Conservation (phyloP, 257 asterid genomes). For the Solanum chiquidenum region DNA sequence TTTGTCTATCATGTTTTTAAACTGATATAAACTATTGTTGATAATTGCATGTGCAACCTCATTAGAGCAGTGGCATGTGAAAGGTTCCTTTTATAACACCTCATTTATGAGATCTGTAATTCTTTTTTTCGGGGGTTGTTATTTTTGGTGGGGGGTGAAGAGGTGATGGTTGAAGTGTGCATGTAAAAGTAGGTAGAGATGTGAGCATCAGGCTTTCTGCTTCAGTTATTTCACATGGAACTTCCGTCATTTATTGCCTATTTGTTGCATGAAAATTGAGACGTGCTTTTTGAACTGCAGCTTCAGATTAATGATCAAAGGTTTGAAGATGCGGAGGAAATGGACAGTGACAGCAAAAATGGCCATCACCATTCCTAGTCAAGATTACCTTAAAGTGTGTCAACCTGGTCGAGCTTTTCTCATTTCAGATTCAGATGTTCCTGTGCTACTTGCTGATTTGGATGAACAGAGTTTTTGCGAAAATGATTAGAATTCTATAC, state of each 20-base stretch:
- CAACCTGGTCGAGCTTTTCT: neutral
- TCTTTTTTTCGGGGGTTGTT: neutral
- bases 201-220: neutral
- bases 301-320: slow-evolving; percentile 81
- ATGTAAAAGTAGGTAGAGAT: too few relatives aligned
- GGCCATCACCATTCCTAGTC: slow-evolving; percentile 2
- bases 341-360: slow-evolving; percentile 39
- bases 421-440: neutral
- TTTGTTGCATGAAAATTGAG: neutral
- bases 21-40: neutral
- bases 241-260: neutral
- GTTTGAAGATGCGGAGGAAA: slow-evolving; percentile 91
- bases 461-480: neutral
- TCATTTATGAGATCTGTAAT: neutral
- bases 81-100: neutral
- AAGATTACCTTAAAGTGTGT: neutral
- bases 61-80: neutral
- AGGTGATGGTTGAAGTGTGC: too few relatives aligned
- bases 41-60: neutral
- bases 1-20: neutral
- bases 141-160: too few relatives aligned
- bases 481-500: neutral
- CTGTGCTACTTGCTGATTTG: neutral
- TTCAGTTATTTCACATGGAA: neutral
- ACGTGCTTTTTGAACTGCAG: slow-evolving; percentile 23